Percentiles rank a stretch among this genome's conserved stretches.
Evolutionary conservation across 306 rosid genomes (phyloP).

Genomic region (Trifolium repens): DNA sequence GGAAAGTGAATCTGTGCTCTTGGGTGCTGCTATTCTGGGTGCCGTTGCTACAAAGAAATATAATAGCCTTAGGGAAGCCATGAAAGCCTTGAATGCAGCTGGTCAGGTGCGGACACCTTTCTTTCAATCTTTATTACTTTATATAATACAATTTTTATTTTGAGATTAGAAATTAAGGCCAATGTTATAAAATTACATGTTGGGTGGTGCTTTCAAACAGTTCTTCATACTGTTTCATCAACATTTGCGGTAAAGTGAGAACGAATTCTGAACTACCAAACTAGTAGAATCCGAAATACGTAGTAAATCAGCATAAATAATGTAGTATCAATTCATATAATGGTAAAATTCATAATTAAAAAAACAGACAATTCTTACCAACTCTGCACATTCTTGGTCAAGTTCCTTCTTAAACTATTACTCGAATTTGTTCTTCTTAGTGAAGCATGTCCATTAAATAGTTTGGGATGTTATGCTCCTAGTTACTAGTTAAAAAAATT

Average conservation of each 20-base stretch:
- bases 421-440: conserved; percentile 5
- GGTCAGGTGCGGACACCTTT: conserved; percentile 73
- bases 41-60: conserved; percentile 84
- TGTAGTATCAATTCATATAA: conserved; percentile 9
- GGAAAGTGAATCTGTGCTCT: conserved; percentile 90
- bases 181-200: conserved; percentile 13
- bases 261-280: conserved; percentile 13
- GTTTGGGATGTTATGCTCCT: conserved; percentile 22
- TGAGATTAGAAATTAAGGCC: conserved; percentile 32
- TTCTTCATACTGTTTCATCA: conserved; percentile 1
- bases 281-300: not conserved
- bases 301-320: not conserved
- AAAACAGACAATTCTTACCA: not conserved
- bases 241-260: conserved; percentile 17
- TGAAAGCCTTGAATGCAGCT: conserved; percentile 87
- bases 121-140: not conserved
- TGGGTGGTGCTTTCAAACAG: conserved; percentile 28
- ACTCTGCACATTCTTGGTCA: conserved; percentile 24
- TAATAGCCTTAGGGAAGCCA: conserved; percentile 73
- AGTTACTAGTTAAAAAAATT: conserved; percentile 21
- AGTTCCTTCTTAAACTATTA: conserved; percentile 1
- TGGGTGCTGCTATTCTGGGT: conserved; percentile 96
- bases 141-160: not conserved
- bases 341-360: not conserved
- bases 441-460: not conserved